Evolutionary conservation across 2,329 filamentous ascomycete species (phyloP).

Genomic region (Neofusicoccum laricinum): DNA sequence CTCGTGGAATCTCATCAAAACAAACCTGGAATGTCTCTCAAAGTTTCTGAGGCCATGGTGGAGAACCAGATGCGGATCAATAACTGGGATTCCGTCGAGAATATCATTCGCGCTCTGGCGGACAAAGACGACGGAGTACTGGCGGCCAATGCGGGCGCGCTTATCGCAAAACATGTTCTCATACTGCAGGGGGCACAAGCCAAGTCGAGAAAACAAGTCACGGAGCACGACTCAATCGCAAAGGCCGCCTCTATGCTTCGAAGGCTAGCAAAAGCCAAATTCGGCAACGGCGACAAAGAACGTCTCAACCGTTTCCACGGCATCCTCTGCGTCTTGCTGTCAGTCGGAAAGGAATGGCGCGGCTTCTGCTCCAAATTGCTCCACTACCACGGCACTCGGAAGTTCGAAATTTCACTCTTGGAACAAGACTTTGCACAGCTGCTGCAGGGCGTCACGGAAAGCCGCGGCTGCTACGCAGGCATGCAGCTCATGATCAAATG

Average conservation of each 20-base stretch:
- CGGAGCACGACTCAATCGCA: neutral
- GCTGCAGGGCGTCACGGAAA: conserved; percentile 54
- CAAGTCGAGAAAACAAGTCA: neutral
- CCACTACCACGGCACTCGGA: conserved; percentile 3
- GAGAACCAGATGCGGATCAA: conserved; percentile 42
- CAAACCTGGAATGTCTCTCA: conserved; percentile 9
- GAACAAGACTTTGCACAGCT: conserved; percentile 42
- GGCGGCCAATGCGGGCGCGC: neutral
- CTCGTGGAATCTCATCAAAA: conserved; percentile 17
- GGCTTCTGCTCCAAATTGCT: conserved; percentile 11
- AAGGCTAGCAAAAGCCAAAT: neutral
- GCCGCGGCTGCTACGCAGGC: conserved; percentile 48
- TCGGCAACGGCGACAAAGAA: neutral
- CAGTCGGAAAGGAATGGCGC: conserved; percentile 23
- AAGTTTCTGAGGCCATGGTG: conserved; percentile 38
- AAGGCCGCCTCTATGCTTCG: conserved; percentile 3
- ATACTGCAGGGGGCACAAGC: neutral
- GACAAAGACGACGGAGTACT: neutral
- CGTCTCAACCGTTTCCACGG: conserved; percentile 2
- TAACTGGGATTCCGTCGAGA: conserved; percentile 40
- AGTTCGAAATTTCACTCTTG: conserved; percentile 28
- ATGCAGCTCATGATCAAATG: conserved; percentile 49
- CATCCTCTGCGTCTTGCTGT: conserved; percentile 25
- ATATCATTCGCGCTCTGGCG: conserved; percentile 29
- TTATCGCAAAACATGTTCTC: conserved; percentile 14